These are phyloP conservation scores for Tricholomella constricta DNA, from an alignment of 768 basidiomycete species.

Conservation along the genomic window DNA sequence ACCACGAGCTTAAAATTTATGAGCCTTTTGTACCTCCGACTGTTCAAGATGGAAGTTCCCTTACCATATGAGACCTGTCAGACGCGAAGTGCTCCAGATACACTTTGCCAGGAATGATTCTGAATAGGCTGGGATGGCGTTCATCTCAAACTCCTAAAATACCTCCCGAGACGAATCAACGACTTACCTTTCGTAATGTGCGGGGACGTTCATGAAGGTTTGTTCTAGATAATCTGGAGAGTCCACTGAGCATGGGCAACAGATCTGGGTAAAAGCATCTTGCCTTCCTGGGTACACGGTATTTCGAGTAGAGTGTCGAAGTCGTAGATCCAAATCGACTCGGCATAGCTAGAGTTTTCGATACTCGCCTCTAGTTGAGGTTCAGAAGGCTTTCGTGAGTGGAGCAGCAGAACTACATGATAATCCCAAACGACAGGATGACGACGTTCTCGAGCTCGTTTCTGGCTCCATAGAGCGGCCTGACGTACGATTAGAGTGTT, in stretches of 20 bases:
- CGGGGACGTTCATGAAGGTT: conserved; percentile 44
- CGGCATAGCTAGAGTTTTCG: background rate
- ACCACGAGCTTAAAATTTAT: conserved; percentile 8
- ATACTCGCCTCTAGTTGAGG: background rate
- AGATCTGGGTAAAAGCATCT: conserved; percentile 14
- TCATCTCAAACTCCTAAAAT: background rate
- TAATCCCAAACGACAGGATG: conserved; percentile 71
- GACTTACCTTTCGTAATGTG: conserved; percentile 47
- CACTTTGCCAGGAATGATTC: conserved; percentile 53
- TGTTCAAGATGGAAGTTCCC: conserved; percentile 18
- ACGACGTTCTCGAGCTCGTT: conserved; percentile 34
- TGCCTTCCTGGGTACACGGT: conserved; percentile 57
- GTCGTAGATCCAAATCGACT: conserved; percentile 62
- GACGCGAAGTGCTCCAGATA: conserved; percentile 69
- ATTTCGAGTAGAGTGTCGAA: conserved; percentile 55
- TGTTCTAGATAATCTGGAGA: conserved; percentile 44
- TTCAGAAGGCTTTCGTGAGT: conserved; percentile 23
- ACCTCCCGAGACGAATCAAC: background rate
- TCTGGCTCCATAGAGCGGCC: conserved; percentile 71
- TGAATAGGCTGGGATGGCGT: conserved; percentile 51
- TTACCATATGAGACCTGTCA: conserved; percentile 77
- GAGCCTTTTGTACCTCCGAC: background rate
- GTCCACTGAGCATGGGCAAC: conserved; percentile 2
- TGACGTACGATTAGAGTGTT: conserved; percentile 24
- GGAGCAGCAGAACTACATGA: conserved; percentile 64